These are phyloP conservation scores for Epichloe gansuensis DNA, from an alignment of 2,329 filamentous ascomycete genomes.

Conservation along the genomic window DNA sequence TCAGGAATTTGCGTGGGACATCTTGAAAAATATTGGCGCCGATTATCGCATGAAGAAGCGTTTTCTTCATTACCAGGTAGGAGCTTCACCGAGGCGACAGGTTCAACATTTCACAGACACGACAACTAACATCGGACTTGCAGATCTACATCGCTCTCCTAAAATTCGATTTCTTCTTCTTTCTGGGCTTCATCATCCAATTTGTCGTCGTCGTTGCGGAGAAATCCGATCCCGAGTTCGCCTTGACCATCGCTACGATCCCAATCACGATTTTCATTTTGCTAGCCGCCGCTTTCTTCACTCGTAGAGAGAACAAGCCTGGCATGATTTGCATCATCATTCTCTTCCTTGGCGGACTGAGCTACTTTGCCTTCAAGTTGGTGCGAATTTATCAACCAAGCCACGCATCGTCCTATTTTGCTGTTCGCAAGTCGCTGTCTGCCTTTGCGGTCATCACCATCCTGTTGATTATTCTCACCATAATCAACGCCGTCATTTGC, in stretches of 20 bases:
- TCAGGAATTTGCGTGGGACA: conserved; percentile 97
- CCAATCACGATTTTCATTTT: conserved; percentile 85
- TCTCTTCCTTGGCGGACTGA: conserved; percentile 77
- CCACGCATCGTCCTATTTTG: conserved; percentile 50
- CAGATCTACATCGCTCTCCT: conserved; percentile 95
- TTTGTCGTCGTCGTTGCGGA: conserved; percentile 83
- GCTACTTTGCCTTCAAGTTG: conserved; percentile 97
- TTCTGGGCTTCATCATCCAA: conserved; percentile 95
- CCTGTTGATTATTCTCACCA: conserved; percentile 75
- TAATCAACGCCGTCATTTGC: conserved; percentile 75
- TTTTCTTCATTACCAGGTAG: conserved; percentile 90
- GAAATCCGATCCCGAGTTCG: conserved; percentile 60
- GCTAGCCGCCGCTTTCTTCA: conserved; percentile 71
- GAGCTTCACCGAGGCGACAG: conserved; percentile 10
- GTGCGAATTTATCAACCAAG: conserved; percentile 76
- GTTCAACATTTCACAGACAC: no score
- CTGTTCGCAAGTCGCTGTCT: conserved; percentile 75
- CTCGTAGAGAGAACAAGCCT: conserved; percentile 63
- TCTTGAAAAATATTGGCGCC: conserved; percentile 97
- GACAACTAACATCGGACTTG: conserved; percentile 3
- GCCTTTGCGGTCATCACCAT: conserved; percentile 92
- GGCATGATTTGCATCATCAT: conserved; percentile 72
- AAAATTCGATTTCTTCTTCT: conserved; percentile 99
- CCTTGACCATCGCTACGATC: conserved; percentile 76
- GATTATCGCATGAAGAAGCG: conserved; percentile 94